Conservation (phyloP, 192 early-diverging fungal genomes). For the Coemansia sp. region DNA sequence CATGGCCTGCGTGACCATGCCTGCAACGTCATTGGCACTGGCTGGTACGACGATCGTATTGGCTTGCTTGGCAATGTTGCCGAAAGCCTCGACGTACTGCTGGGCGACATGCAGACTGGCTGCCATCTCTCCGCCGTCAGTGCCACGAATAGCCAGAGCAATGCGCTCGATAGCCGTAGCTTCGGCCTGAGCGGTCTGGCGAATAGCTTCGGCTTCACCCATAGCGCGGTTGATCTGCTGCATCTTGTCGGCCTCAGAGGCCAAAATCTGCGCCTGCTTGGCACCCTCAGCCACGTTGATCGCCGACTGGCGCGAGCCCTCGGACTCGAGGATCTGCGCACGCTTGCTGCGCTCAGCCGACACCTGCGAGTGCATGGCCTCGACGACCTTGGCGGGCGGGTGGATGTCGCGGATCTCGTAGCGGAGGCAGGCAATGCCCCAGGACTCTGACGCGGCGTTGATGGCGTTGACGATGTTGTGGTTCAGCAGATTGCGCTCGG, state of each 20-base stretch:
- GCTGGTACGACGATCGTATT: slow-evolving; percentile 90
- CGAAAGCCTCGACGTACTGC: slow-evolving; percentile 96
- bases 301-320: slow-evolving; percentile 85
- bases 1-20: slow-evolving; percentile 86
- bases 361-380: slow-evolving; percentile 97
- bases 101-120: slow-evolving; percentile 92
- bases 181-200: slow-evolving; percentile 79
- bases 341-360: slow-evolving; percentile 95
- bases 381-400: slow-evolving; percentile 92
- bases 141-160: slow-evolving; percentile 71
- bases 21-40: slow-evolving; percentile 76
- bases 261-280: slow-evolving; percentile 89
- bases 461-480: slow-evolving; percentile 93
- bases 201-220: slow-evolving; percentile 89
- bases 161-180: slow-evolving; percentile 80
- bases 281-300: slow-evolving; percentile 97
- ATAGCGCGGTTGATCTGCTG: slow-evolving; percentile 90
- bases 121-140: slow-evolving; percentile 75
- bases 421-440: slow-evolving; percentile 95
- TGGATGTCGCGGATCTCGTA: slow-evolving; percentile 98
- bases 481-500: slow-evolving; percentile 92
- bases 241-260: slow-evolving; percentile 90
- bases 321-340: slow-evolving; percentile 90
- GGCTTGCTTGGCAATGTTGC: slow-evolving; percentile 86
- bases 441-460: slow-evolving; percentile 88